These are phyloP conservation scores for Coemansia sp. DNA, from an alignment of 192 early-diverging fungal genomes.

Conservation along the genomic window DNA sequence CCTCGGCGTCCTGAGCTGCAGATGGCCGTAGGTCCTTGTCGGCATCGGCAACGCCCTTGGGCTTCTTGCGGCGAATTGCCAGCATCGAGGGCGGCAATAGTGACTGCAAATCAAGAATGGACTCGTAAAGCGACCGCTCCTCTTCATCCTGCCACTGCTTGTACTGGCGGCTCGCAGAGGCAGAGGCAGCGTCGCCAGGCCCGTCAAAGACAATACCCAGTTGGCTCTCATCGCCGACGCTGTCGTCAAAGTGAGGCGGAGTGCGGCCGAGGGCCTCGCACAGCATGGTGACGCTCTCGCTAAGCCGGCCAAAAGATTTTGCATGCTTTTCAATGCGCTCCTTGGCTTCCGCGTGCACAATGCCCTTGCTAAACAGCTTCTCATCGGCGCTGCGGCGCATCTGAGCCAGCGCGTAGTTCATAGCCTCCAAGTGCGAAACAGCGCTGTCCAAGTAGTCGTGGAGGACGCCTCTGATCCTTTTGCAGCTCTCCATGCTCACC, in stretches of 20 bases:
- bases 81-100: conserved; percentile 87
- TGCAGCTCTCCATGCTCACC: conserved; percentile 25
- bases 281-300: conserved; percentile 55
- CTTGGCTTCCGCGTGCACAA: conserved; percentile 36
- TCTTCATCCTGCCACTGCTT: conserved; percentile 95
- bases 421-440: conserved; percentile 25
- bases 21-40: neutral
- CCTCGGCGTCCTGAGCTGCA: neutral
- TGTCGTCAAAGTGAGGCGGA: conserved; percentile 80
- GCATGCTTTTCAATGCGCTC: conserved; percentile 33
- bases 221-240: conserved; percentile 57
- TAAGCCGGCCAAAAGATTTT: conserved; percentile 30
- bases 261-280: conserved; percentile 74
- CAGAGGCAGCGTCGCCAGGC: conserved; percentile 9
- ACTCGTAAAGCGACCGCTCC: conserved; percentile 87
- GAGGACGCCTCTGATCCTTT: conserved; percentile 25
- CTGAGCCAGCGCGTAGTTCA: conserved; percentile 66
- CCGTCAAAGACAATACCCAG: conserved; percentile 50
- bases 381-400: conserved; percentile 80
- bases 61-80: conserved; percentile 35
- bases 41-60: conserved; percentile 4
- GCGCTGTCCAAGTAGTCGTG: conserved; percentile 48
- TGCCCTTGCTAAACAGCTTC: conserved; percentile 77
- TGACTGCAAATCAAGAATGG: conserved; percentile 75
- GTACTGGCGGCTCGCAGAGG: conserved; percentile 3